Evolutionary conservation across 345 rosid genomes (phyloP).

Genomic region (Boechera divaricarpa): DNA sequence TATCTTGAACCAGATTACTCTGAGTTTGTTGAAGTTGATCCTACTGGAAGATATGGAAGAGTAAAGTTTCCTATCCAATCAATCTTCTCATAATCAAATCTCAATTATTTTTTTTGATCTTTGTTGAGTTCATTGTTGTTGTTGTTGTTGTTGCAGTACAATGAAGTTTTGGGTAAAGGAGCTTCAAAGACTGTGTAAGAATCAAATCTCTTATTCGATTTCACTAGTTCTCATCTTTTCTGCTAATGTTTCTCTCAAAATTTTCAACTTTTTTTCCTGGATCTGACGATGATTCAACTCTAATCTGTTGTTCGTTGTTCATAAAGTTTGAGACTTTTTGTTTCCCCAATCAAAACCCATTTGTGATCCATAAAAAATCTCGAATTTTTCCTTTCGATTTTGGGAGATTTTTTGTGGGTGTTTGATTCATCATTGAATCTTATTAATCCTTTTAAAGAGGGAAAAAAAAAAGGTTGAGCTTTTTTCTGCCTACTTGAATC

Average conservation of each 20-base stretch:
- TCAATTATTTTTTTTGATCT: slow-evolving; percentile 21
- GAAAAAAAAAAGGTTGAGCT: neutral
- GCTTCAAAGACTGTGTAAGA: slow-evolving; percentile 97
- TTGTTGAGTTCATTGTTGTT: slow-evolving; percentile 17
- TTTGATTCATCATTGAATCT: slow-evolving; percentile 11
- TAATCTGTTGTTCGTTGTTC: neutral
- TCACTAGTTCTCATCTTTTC: neutral
- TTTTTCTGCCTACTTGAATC: slow-evolving; percentile 17
- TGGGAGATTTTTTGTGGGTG: neutral
- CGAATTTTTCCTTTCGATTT: neutral
- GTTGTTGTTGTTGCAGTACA: slow-evolving; percentile 65
- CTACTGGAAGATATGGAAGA: slow-evolving; percentile 98
- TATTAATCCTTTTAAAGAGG: neutral
- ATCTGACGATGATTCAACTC: slow-evolving; percentile 33
- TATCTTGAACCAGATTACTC: slow-evolving; percentile 62
- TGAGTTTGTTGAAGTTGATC: slow-evolving; percentile 98
- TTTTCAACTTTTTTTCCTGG: slow-evolving; percentile 4
- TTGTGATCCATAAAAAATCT: slow-evolving; percentile 20
- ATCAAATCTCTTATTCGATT: slow-evolving; percentile 31
- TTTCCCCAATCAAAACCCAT: slow-evolving; percentile 17
- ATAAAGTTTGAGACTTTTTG: slow-evolving; percentile 30
- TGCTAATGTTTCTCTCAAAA: neutral
- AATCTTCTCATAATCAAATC: slow-evolving; percentile 25
- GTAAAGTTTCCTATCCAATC: slow-evolving; percentile 48
- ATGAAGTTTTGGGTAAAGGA: slow-evolving; percentile 96